These are phyloP conservation scores for Thelephora terrestris DNA, from an alignment of 1,284 basidiomycete genomes.

Conservation along the genomic window DNA sequence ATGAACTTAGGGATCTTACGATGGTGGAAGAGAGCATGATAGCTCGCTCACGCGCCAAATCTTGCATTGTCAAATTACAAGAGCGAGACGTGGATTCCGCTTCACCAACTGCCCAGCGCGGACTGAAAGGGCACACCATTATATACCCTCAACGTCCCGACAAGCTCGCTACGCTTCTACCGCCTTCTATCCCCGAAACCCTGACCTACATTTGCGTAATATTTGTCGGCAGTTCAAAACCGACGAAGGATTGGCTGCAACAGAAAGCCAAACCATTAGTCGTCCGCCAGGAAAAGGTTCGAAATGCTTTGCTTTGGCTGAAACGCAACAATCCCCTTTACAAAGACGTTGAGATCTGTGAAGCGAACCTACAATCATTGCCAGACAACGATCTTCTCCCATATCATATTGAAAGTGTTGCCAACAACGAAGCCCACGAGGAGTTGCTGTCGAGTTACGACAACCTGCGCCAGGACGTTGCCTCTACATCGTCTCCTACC, in stretches of 20 bases:
- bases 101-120: constrained; percentile 14
- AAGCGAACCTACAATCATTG: too few relatives aligned
- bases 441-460: too few relatives aligned
- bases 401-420: too few relatives aligned
- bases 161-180: constrained; percentile 15
- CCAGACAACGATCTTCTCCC: too few relatives aligned
- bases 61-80: constrained; percentile 18
- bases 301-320: constrained; percentile 23
- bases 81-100: background rate
- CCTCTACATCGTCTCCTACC: too few relatives aligned
- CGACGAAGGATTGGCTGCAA: constrained; percentile 21
- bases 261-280: constrained; percentile 20
- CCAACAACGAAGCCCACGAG: too few relatives aligned
- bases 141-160: constrained; percentile 25
- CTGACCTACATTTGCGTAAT: constrained; percentile 20
- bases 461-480: too few relatives aligned
- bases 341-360: background rate
- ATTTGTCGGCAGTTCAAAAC: constrained; percentile 24
- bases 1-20: constrained; percentile 17
- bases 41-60: constrained; percentile 16
- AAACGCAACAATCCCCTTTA: constrained; percentile 25
- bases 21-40: constrained; percentile 25
- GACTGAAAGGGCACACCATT: constrained; percentile 26
- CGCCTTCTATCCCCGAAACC: too few relatives aligned
- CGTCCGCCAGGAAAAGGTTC: constrained; percentile 20